Evolutionary conservation across 306 rosid species (phyloP).

Genomic region (Medicago lupulina): DNA sequence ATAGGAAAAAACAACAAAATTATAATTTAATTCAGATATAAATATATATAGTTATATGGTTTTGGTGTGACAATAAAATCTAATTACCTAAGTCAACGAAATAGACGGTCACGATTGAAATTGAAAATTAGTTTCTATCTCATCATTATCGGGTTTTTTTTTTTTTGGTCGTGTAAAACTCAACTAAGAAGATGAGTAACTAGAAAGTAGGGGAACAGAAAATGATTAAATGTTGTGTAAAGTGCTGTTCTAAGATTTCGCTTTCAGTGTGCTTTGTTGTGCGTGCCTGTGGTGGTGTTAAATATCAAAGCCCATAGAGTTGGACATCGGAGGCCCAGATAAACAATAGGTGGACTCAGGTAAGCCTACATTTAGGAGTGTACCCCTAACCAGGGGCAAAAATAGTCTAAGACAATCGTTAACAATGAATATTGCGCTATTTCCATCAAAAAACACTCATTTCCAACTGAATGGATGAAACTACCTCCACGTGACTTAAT

Average conservation of each 20-base stretch:
- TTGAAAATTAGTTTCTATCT: conserved; percentile 3
- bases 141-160: not conserved
- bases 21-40: not conserved
- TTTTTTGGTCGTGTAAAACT: not conserved
- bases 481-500: too few relatives aligned
- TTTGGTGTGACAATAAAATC: conserved; percentile 22
- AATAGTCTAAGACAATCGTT: too few relatives aligned
- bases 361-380: not conserved
- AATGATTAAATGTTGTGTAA: not conserved
- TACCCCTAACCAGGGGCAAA: too few relatives aligned
- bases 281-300: not conserved
- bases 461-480: too few relatives aligned
- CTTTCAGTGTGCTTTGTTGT: conserved; percentile 1
- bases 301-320: not conserved
- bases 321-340: conserved; percentile 1
- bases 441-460: too few relatives aligned
- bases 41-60: not conserved
- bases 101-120: conserved; percentile 49
- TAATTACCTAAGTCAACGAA: conserved; percentile 43
- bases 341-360: not conserved
- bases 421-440: too few relatives aligned
- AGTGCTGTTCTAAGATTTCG: conserved; percentile 8
- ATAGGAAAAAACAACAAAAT: not conserved
- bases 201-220: not conserved
- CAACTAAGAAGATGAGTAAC: not conserved